Conservation (phyloP, 108 stramenopile genomes). For the Mediolabrus comicus region DNA sequence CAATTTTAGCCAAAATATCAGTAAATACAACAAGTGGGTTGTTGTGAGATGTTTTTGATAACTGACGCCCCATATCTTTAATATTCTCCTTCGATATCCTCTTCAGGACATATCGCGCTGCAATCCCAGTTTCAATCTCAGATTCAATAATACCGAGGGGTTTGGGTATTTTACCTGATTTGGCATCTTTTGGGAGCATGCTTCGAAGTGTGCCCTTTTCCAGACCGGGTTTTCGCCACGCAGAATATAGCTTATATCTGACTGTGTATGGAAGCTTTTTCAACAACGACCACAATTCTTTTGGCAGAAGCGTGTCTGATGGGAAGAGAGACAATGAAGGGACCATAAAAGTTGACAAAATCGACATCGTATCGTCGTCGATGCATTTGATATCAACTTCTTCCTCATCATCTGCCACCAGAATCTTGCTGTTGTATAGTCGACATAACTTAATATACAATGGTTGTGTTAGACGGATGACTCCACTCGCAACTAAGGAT, state of each 20-base stretch:
- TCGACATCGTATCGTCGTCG: constrained; percentile 31
- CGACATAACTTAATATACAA: constrained; percentile 71
- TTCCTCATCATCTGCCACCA: not conserved
- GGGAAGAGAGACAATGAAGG: constrained; percentile 71
- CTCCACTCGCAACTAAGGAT: constrained; percentile 49
- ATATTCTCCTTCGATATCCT: constrained; percentile 89
- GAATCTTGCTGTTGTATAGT: constrained; percentile 12
- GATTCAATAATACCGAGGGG: constrained; percentile 60
- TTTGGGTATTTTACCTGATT: constrained; percentile 37
- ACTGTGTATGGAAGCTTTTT: constrained; percentile 58
- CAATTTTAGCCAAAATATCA: constrained; percentile 86
- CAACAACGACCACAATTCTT: constrained; percentile 74
- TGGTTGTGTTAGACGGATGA: constrained; percentile 46
- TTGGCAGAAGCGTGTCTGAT: constrained; percentile 60
- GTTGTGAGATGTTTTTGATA: constrained; percentile 83
- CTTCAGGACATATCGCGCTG: constrained; percentile 75
- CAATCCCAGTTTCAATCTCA: constrained; percentile 78
- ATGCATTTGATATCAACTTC: constrained; percentile 26
- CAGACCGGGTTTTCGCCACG: constrained; percentile 70
- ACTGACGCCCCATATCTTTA: constrained; percentile 64
- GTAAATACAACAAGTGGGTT: constrained; percentile 88
- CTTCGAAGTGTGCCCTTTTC: constrained; percentile 56
- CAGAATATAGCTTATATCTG: constrained; percentile 72
- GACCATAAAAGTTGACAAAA: constrained; percentile 57
- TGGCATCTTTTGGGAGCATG: constrained; percentile 17